Evolutionary conservation across 176 grass and related monocot species (phyloP), one percentile per base, ranked within the genome.

Genomic region (Melocanna baccifera): DNA sequence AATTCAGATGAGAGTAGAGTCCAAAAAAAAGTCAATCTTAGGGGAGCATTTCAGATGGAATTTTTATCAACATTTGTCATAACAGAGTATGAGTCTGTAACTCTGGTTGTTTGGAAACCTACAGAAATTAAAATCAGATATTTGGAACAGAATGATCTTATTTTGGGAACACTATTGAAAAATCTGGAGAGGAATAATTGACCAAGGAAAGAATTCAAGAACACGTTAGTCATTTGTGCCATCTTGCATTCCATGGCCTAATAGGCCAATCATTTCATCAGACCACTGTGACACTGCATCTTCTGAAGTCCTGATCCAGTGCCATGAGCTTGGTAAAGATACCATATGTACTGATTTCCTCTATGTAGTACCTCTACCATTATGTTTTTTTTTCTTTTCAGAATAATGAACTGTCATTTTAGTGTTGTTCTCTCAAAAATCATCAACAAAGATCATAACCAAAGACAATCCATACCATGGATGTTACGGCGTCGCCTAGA

Each of bases 191-290:
- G n/a, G 20, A 9, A 40, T 62, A 59, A 37, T 36, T 39, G 32
- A 61, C 23, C 51, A 66, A 84, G 39, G 37, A 62, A 62, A 62
- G 5, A 62, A 62, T 40, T 39, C 48, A 29, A 71, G 1, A 20
- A 62, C 53, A 3, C 7, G 6, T 66, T 68, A 29, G 15, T 41
- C 9, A 2, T 16, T 64, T 62, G 26, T 64, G 20, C 26, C 19
- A 83, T n/a, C 26, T 77, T 62, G 75, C 41, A 73, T 7, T 47
- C 10, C 42, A 77, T n/a, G 50, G 23, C 59, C 56, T 62, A 77
- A 26, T 50, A 72, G 29, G 48, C 4, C 16, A 86, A 51, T 37
- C 55, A 62, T 62, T 63, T 46, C 23, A 62, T 29, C 26, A 46
- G 18, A 9, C 40, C 19, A 10, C 10, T 12, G 23, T 29, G 39